Base-by-base conservation (phyloP, 2,329 filamentous ascomycete species). In the Fusarium nisikadoi region DNA sequence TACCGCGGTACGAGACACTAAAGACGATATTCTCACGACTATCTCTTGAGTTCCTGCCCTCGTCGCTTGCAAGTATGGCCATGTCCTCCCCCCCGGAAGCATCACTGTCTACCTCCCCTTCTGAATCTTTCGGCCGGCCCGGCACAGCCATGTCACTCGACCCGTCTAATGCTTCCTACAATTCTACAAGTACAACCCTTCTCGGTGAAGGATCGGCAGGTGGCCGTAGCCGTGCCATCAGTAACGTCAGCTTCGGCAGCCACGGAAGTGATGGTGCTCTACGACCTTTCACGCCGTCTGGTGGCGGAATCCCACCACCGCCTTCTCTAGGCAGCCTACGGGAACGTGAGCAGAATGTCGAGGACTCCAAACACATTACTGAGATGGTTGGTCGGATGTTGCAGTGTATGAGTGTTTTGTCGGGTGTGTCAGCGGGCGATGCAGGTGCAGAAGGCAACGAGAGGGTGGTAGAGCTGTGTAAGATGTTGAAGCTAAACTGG, bases 401-500 rank as follows among this genome's bases (percentile, higher is more conserved):
- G 71, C 96, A 99, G 84, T 99, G 96, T 81, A 92, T 98, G 81
- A 95, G 92, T 79, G 94, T 99, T 12, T 86, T 99, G 27, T 93
- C 94, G 6, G 91, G 78, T 49, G 90, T 87, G 2, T 65, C 57
- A 14, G 68, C 68, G 1, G 89, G 88, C 14, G 80, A 77, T 52
- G 90, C 86, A 2, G 88, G 89, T 25, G 94, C 97, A 71, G 90
- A 92, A 41, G 87, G 89, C 3, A 93, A 95, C 79, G 88, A 87
- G 62, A 94, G 92, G 81, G 92, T 98, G 77, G 92, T 95, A 69
- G 89, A 95, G 77, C 84, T 99, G 70, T 94, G 92, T 63, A 92
- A 94, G 78, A 91, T 96, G 75, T 85, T 99, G 68, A 99, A 98
- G 83, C 90, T 98, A 77, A 99, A 99, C 81, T 99, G 96, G 96